Evolutionary conservation across 1,284 basidiomycete genomes (phyloP).

Genomic region (Psilocybe mexicana): DNA sequence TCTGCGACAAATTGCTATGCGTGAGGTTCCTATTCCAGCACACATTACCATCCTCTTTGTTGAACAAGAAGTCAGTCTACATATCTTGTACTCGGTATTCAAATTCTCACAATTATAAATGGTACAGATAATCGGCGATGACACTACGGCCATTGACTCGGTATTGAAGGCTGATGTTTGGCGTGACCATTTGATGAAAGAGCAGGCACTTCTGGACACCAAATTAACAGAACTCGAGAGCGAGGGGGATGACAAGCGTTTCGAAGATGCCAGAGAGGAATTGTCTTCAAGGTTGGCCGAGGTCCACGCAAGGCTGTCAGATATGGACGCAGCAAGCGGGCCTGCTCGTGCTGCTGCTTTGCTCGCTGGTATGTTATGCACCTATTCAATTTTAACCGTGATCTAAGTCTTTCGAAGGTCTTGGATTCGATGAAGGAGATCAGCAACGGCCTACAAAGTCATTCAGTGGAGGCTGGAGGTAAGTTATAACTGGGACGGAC

Average conservation of each 20-base stretch:
- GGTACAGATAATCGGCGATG: constrained; percentile 83
- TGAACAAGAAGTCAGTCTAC: constrained; percentile 85
- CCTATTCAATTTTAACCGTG: background rate
- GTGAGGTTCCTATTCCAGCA: constrained; percentile 90
- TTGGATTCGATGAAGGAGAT: constrained; percentile 90
- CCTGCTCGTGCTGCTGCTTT: constrained; percentile 91
- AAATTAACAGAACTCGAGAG: constrained; percentile 72
- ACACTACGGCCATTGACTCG: constrained; percentile 89
- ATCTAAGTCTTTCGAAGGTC: constrained; percentile 43
- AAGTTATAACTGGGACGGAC: constrained; percentile 24
- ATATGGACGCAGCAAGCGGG: constrained; percentile 98
- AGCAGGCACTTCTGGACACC: constrained; percentile 77
- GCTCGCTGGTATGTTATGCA: constrained; percentile 65
- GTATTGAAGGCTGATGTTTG: constrained; percentile 97
- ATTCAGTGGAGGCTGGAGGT: constrained; percentile 98
- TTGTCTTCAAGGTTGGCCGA: constrained; percentile 85
- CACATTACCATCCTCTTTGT: constrained; percentile 98
- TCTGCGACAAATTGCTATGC: constrained; percentile 93
- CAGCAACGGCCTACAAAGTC: constrained; percentile 81
- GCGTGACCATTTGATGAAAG: constrained; percentile 86
- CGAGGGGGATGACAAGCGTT: constrained; percentile 74
- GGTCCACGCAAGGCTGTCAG: constrained; percentile 87
- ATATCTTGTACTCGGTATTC: background rate
- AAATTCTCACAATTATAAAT: background rate
- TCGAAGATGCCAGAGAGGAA: constrained; percentile 86